Base-by-base conservation (phyloP, 768 basidiomycete species). In the Phanerodontia chrysosporium region DNA sequence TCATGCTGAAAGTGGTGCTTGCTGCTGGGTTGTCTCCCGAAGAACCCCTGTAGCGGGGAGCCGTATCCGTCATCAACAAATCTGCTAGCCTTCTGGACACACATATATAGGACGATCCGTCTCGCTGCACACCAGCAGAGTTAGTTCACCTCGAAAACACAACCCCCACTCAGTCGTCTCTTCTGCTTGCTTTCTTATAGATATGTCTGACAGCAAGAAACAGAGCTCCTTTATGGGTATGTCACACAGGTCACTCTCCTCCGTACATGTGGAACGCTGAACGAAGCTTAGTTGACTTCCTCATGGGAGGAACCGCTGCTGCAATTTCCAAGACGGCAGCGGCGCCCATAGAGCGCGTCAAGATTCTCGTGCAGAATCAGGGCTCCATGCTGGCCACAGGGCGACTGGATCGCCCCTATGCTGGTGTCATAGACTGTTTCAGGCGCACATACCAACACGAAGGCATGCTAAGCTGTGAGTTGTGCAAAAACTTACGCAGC, bases 281-380 rank as follows among this genome's bases (percentile, higher is more conserved):
- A 5, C 16, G 44, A 7, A 18, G 27, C 21, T 27, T 63, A 92
- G 91, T 83, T 69, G 91, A 94, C 74, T 94, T 94, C 83, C 73
- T 93, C 77, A 94, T 94, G 91, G 91, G 91, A 71, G 91, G 90
- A 83, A 87, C 91, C 66, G 90, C 90, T 60, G 89, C 90, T 69
- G 89, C 95, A 66, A 90, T 98, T 74, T 90, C 95, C 58, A 98
- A 98, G 84, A 98, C 95, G 64, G 90, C 89, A 64, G 95, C 95
- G 64, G 95, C 95, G 61, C 95, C 95, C 75, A 98, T 98, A 69
- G 95, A 98, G 83, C 92, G 95, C 71, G 95, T 98, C 77, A 98
- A 98, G 81, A 85, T 97, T 67, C 77, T 95, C 72, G 88, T 95
- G 58, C 92, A 96, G 78, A 96, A 95, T 79, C 95, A 97, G 85